Base-by-base conservation (phyloP, 257 asterid genomes). In the Galeopsis tetrahit region DNA sequence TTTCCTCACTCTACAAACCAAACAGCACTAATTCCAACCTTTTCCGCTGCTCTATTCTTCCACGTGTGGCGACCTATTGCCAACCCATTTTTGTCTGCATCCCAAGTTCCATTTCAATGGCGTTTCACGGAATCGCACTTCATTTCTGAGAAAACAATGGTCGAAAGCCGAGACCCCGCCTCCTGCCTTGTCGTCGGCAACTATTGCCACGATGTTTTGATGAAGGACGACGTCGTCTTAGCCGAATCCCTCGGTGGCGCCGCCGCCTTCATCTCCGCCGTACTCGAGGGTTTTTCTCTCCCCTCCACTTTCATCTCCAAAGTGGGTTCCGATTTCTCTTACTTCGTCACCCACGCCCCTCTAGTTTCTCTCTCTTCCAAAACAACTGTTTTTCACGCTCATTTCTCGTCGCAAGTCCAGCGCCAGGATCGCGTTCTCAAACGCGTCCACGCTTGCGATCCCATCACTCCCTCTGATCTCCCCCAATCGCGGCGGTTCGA, bases 201-300 rank as follows among this genome's bases (percentile, higher is more conserved):
- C 74, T 93, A 91, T 78, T 91, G 97, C 87, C 98, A 93, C 80
- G 98, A 93, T 71, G 89, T 93, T 10, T 70, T 93, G 44, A 79
- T 86, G 72, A 90, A 85, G 61, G 96, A 91, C 79, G 92, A 77
- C 74, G 83, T 58, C 80, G 83, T 89, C 0, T 31, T 91, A 0
- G 92, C 87, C 17, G 88, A 89, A 51, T 91, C 97, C 44, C 94
- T 93, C 53, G 98, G 98, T 78, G 98, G 98, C 65, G 98, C 97
- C 68, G 85, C 83, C 79, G 85, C 98, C 28, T 93, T 93, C 84
- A 82, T 93, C 69, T 88, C 98, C 79, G 83, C 84, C 68, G 90
- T 91, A 6, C 81, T 91, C 35, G 98, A 91, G 39, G 96, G 93
- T 8, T 84, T 89, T 21, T 70, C 85, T 1, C 11, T 93, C 78